Evolutionary conservation across 352 stramenopile genomes (phyloP), one percentile per base, ranked within the genome.

Genomic region (Elongisporangium senticosum): DNA sequence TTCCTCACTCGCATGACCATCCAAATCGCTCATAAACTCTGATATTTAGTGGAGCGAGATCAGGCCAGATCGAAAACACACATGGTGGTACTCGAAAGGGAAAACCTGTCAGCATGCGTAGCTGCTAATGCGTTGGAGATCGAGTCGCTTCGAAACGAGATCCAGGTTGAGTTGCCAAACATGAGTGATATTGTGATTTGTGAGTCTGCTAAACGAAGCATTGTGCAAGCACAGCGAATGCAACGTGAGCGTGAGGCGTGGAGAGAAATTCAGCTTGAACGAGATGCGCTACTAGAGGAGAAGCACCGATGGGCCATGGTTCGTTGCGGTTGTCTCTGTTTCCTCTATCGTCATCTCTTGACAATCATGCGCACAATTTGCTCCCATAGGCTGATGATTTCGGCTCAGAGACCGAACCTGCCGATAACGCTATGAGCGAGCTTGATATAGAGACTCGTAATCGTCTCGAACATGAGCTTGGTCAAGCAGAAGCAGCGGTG

Each of bases 221-320:
- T 49, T 17, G 17, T 23, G 21, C 26, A 14, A 51, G 7, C 56
- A 11, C 56, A 87, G 66, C 80, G 84, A 26, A 84, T 92, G 61
- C 75, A 90, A 52, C 71, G 81, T 13, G 84, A 94, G 57, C 84
- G 83, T 33, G 74, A 85, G 21, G 79, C 77, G 26, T 94, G 84
- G 84, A 68, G 79, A 23, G 80, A 86, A 48, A 89, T 94, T 49
- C 78, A 92, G 59, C 62, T 72, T n/a, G 84, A 94, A 58, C 74
- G 84, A 8, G 84, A 94, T 58, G 82, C 76, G 10, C 56, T 94
- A 14, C 54, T 92, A 7, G 78, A 92, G 63, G 84, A 94, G 68
- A 94, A 94, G 51, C 84, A 94, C 61, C 82, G 83, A 11, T 94
- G 84, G 84, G 80, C 79, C 26, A 86, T 89, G 80, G 81, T 90